These are phyloP conservation scores for Vanderwaltozyma verrucispora DNA, from an alignment of 805 yeast species.

Conservation along the genomic window DNA sequence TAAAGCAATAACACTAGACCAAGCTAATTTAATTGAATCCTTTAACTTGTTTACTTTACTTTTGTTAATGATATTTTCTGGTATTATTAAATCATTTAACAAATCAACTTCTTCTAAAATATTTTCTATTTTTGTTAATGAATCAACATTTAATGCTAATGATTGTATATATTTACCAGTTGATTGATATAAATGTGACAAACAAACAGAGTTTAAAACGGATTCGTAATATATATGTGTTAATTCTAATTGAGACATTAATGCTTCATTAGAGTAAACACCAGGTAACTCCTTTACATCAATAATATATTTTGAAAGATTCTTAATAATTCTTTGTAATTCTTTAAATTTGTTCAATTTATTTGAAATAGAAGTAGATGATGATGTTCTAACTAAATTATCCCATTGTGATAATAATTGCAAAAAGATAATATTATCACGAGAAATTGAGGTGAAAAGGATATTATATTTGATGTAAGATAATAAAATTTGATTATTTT, in stretches of 20 bases:
- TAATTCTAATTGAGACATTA: conserved; percentile 31
- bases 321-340: conserved; percentile 29
- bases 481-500: conserved; percentile 61
- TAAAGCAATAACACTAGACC: conserved; percentile 26
- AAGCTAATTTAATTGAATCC: conserved; percentile 31
- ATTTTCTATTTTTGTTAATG: conserved; percentile 13
- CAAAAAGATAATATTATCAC: conserved; percentile 50
- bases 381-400: conserved; percentile 2
- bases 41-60: conserved; percentile 42
- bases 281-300: conserved; percentile 80
- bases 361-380: conserved; percentile 14
- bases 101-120: conserved; percentile 5
- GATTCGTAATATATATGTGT: conserved; percentile 14
- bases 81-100: conserved; percentile 9
- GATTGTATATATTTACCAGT: conserved; percentile 23
- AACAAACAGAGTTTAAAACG: conserved; percentile 17
- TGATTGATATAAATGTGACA: conserved; percentile 21
- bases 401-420: conserved; percentile 25
- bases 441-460: conserved; percentile 54
- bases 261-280: conserved; percentile 73
- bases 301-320: conserved; percentile 40
- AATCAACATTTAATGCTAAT: conserved; percentile 21
- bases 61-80: conserved; percentile 14
- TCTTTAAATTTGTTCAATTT: conserved; percentile 26
- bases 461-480: conserved; percentile 67